These are phyloP conservation scores for Pichia occidentalis DNA, from an alignment of 805 yeast species.

Conservation along the genomic window DNA sequence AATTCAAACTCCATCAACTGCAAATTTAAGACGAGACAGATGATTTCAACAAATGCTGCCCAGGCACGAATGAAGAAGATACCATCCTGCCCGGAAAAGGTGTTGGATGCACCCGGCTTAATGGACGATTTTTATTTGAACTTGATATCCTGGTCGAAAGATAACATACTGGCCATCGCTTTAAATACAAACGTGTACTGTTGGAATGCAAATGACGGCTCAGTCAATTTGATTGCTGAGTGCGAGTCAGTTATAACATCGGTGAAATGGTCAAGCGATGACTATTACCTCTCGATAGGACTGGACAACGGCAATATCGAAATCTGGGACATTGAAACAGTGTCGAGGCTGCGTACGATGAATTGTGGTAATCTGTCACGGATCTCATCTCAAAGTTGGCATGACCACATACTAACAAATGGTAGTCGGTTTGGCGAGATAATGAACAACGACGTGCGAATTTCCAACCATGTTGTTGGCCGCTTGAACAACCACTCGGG, in stretches of 20 bases:
- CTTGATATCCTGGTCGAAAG: constrained; percentile 78
- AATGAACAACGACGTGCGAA: constrained; percentile 83
- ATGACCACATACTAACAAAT: constrained; percentile 69
- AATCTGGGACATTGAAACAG: constrained; percentile 87
- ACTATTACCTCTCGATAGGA: constrained; percentile 79
- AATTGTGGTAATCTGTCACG: constrained; percentile 59
- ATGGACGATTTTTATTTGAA: constrained; percentile 89
- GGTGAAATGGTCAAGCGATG: constrained; percentile 87
- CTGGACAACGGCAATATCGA: constrained; percentile 77
- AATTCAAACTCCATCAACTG: constrained; percentile 11
- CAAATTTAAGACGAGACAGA: constrained; percentile 20
- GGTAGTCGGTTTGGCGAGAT: constrained; percentile 85
- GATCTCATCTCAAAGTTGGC: constrained; percentile 82
- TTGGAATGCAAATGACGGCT: constrained; percentile 86
- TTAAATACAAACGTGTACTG: constrained; percentile 76
- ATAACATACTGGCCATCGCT: constrained; percentile 82
- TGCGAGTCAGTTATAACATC: constrained; percentile 56
- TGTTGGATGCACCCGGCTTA: constrained; percentile 92
- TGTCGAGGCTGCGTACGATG: constrained; percentile 72
- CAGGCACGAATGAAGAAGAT: constrained; percentile 68
- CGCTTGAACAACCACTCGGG: constrained; percentile 66
- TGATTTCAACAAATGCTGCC: constrained; percentile 40
- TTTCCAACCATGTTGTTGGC: constrained; percentile 65
- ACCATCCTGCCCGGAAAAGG: constrained; percentile 85
- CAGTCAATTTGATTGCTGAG: constrained; percentile 61